Percentiles rank a stretch among this genome's conserved stretches.
Conservation (phyloP, 108 stramenopile genomes). For the Pseudonitzschia delicatissima region DNA sequence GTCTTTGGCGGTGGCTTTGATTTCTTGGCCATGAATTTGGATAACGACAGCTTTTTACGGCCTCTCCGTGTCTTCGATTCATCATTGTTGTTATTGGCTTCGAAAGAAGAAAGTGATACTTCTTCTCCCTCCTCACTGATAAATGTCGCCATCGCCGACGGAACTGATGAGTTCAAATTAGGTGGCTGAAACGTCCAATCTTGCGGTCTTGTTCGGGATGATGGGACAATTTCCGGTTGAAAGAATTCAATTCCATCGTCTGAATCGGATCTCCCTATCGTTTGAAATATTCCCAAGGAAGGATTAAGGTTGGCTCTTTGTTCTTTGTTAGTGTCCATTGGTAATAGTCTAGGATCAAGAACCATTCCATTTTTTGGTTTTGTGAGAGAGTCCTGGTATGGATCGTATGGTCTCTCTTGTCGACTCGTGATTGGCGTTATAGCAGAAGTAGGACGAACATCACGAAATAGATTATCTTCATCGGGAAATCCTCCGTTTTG, state of each 20-base stretch:
- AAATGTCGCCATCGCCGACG: not conserved
- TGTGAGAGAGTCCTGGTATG: not conserved
- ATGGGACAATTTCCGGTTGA: not conserved
- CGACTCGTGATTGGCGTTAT: not conserved
- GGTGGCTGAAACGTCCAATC: not conserved
- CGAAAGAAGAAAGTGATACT: not conserved
- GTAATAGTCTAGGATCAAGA: not conserved
- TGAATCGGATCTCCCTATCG: not conserved
- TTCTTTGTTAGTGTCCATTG: not conserved
- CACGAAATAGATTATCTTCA: too few species aligned
- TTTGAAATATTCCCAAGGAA: not conserved
- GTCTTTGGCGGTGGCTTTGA: not conserved
- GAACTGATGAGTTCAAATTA: not conserved
- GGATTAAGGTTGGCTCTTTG: not conserved
- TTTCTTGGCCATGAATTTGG: not conserved
- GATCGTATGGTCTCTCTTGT: not conserved
- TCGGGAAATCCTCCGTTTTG: not conserved
- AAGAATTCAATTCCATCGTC: not conserved
- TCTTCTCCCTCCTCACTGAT: not conserved
- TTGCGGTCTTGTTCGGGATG: not conserved
- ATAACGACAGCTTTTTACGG: not conserved
- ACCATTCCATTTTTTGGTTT: not conserved
- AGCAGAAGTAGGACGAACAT: not conserved
- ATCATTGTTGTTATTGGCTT: not conserved
- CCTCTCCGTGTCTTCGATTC: not conserved